Evolutionary conservation across 208 protist species (phyloP), one percentile per base, ranked within the genome.

Genomic region (Naegleria gruberi): DNA sequence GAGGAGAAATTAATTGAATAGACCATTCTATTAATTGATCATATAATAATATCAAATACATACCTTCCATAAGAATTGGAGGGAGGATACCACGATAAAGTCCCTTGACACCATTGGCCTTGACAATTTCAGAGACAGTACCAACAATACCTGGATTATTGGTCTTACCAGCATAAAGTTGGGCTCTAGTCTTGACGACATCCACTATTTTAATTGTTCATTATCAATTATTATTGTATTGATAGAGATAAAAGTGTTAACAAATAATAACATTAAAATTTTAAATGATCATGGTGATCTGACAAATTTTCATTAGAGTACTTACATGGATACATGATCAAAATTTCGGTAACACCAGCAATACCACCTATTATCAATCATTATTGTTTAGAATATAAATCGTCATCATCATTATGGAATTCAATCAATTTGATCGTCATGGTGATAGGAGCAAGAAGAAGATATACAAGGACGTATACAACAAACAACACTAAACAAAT

Each of bases 101-200:
- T 44, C 4, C 40, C 46, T 10, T 23, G 0, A 89, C 34, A 23
- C 86, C 86, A 37, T 81, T n/a, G 57, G 57, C 19, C n/a, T 89
- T 89, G 17, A 89, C 51, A 77, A 89, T 89, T 30, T 43, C 51
- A 17, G 0, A 17, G 0, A 89, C 15, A 19, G 86, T 77, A 40
- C 17, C 4, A 41, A 73, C 41, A 46, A 89, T 65, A 30, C n/a
- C 5, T 47, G 40, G 34, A n/a, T 15, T 8, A 37, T 44, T 42
- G 43, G 34, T 46, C 10, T 30, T 46, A 65, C 34, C 51, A 26
- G 51, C 15, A 37, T 44, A 23, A 2, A 89, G 41, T 77, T 89
- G 86, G 46, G 86, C n/a, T 89, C 86, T 89, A 12, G 86, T 89
- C 26, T 89, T 89, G 12, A 89, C 51, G 5, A 89, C 86, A 77